Conservation (phyloP, 345 rosid species). For the Hypericum perforatum region DNA sequence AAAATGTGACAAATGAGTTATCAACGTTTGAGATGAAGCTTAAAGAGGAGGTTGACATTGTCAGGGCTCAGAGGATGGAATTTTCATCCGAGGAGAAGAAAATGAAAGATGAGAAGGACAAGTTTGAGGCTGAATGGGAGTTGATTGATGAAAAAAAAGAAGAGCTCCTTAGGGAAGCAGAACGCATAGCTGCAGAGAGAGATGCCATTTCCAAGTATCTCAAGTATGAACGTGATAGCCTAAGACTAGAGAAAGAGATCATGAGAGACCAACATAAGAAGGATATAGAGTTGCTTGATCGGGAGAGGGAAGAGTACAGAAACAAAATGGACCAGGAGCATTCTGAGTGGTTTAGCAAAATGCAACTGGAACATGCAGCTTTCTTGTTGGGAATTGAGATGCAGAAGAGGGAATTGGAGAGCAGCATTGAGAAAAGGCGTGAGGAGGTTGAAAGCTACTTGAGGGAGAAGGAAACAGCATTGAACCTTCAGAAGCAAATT, state of each 20-base stretch:
- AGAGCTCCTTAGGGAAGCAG: slow-evolving; percentile 55
- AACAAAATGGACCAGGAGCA: slow-evolving; percentile 65
- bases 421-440: slow-evolving; percentile 55
- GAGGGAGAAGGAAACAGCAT: slow-evolving; percentile 63
- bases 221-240: slow-evolving; percentile 69
- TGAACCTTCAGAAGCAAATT: slow-evolving; percentile 68
- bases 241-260: slow-evolving; percentile 62
- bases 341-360: slow-evolving; percentile 75
- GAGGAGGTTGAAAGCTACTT: slow-evolving; percentile 71
- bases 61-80: slow-evolving; percentile 75
- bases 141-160: slow-evolving; percentile 84
- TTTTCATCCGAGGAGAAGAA: slow-evolving; percentile 68
- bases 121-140: slow-evolving; percentile 93
- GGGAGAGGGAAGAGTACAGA: slow-evolving; percentile 82
- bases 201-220: slow-evolving; percentile 51
- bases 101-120: slow-evolving; percentile 62
- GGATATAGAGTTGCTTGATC: slow-evolving; percentile 52
- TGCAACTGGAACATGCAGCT: slow-evolving; percentile 75
- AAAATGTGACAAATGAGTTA: slow-evolving; percentile 62
- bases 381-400: slow-evolving; percentile 70
- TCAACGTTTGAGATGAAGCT: slow-evolving; percentile 72
- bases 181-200: slow-evolving; percentile 48
- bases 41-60: slow-evolving; percentile 80
- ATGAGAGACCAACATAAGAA: slow-evolving; percentile 51
- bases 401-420: slow-evolving; percentile 75